Conservation (phyloP, 257 asterid species). For the Solanum peruvianum region DNA sequence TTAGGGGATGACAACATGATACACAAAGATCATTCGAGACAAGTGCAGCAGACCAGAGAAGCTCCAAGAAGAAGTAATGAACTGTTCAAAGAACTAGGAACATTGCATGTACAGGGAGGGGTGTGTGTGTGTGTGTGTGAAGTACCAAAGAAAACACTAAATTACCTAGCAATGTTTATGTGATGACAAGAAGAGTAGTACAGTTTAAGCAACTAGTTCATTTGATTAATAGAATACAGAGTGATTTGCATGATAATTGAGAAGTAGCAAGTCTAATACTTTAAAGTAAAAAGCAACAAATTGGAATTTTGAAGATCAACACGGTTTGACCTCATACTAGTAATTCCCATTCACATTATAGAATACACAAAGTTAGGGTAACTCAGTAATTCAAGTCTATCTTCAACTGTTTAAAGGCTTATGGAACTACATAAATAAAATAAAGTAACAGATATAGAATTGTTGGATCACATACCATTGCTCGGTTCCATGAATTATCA, state of each 20-base stretch:
- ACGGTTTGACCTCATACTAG: background rate
- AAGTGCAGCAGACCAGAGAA: background rate
- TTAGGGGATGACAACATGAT: background rate
- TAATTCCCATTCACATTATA: background rate
- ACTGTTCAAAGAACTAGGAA: background rate
- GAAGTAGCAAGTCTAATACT: background rate
- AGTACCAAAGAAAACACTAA: background rate
- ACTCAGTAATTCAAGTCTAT: background rate
- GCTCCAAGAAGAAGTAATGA: background rate
- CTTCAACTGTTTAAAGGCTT: background rate
- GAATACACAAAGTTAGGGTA: background rate
- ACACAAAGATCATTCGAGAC: background rate
- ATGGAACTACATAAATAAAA: background rate
- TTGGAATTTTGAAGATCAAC: background rate
- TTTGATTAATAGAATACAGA: background rate
- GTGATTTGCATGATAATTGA: background rate
- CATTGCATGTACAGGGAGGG: background rate
- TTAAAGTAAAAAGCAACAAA: background rate
- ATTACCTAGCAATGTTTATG: background rate
- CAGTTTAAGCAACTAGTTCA: background rate
- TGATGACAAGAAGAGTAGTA: background rate
- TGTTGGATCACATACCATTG: constrained; percentile 48
- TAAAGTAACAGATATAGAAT: background rate
- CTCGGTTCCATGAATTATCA: constrained; percentile 98
- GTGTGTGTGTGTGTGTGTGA: rapidly evolving